Evolutionary conservation across 306 rosid genomes (phyloP), one percentile per base, ranked within the genome.

Genomic region (Argentina anserina): DNA sequence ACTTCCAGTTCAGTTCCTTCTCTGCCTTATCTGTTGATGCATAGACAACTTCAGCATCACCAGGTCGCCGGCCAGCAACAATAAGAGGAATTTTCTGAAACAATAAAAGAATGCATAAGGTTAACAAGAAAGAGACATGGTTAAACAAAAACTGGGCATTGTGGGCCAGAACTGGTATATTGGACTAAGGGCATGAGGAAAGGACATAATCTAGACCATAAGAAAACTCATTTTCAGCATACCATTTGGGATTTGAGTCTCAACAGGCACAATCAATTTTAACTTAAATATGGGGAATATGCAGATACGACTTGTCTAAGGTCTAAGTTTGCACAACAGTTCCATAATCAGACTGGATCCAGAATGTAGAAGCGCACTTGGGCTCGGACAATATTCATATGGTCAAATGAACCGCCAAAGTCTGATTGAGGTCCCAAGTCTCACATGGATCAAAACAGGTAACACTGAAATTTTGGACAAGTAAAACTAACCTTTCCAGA

Each of bases 11-110:
- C 77, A 95, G 87, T 83, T 92, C 97, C 77, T 74, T 82, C 80
- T 84, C 93, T 34, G 97, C 99, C 80, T 92, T 95, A 36, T 87
- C 80, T 21, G 97, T 95, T 15, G 99, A 92, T 75, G 99, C 99
- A 65, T 92, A 95, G 56, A 95, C 90, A 31, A 86, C 59, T 82
- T 92, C 97, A 23, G 93, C 97, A 59, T 95, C 99, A 46, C 99
- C 99, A 33, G 97, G 86, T 76, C 99, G 86, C 45, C 97, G 90
- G 65, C 84, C 97, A 78, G 97, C 82, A 68, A 70, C 87, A 72
- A 88, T 86, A 39, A 90, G 89, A 33, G 99, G 92, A 73, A 95
- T 84, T 90, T 92, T 83, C 99, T 95, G 82, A 69, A 78, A 77
- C 36, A 77, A 63, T 47, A 42, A 3, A 66, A 75, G 18, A 43